A percentile compares a stretch with the other conserved stretches of the same genome.
phyloP scores from a whole-genome alignment of 805 yeast species.

The Schwanniomyces sp. region DNA sequence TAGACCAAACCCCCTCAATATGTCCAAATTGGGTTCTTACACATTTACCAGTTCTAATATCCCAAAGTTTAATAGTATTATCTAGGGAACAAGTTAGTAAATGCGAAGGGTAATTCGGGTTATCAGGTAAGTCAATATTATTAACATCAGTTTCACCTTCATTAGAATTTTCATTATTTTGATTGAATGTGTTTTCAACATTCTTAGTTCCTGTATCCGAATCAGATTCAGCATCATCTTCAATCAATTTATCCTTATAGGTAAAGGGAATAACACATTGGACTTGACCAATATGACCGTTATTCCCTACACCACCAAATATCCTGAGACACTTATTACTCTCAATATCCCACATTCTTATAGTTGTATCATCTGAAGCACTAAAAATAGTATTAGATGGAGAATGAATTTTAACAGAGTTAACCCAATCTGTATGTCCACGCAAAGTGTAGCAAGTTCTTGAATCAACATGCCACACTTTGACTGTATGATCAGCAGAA shows the following conservation, averaged over 20 bases:
- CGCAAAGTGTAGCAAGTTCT: conserved; percentile 89
- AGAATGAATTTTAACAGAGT: conserved; percentile 82
- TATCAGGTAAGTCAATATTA: conserved; percentile 15
- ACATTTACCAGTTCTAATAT: conserved; percentile 81
- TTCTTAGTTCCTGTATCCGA: conserved; percentile 13
- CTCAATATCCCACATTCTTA: conserved; percentile 90
- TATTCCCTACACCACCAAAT: conserved; percentile 70
- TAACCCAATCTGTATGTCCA: conserved; percentile 93
- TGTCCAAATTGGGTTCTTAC: conserved; percentile 96
- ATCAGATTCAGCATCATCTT: conserved; percentile 45
- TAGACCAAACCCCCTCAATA: conserved; percentile 97
- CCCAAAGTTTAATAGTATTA: conserved; percentile 93
- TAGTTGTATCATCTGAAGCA: conserved; percentile 89
- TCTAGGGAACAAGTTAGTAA: conserved; percentile 84
- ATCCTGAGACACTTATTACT: conserved; percentile 76
- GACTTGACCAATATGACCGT: conserved; percentile 92
- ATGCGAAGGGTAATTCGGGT: conserved; percentile 68
- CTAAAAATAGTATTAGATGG: conserved; percentile 77
- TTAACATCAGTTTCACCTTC: conserved; percentile 13
- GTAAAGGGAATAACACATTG: conserved; percentile 88
- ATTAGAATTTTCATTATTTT: conserved; percentile 3
- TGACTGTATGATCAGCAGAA: conserved; percentile 86
- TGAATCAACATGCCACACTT: conserved; percentile 95
- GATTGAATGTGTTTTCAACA: background rate
- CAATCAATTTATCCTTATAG: conserved; percentile 59